phyloP scores from a whole-genome alignment of 1,284 basidiomycete genomes.

The Boletus smithii region DNA sequence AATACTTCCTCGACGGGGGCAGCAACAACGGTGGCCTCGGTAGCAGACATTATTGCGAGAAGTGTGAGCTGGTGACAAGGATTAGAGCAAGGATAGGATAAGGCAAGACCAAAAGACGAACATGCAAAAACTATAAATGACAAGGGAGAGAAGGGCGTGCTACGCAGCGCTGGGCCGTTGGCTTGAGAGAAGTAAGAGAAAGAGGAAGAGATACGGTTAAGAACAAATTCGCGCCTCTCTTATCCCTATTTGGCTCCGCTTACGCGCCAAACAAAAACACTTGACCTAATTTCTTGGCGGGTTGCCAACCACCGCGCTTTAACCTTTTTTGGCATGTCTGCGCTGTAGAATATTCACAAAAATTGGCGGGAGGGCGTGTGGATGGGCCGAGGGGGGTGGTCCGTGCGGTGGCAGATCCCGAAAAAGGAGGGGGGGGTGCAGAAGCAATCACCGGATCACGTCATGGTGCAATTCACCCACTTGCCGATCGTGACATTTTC shows the following conservation, averaged over 20 bases:
- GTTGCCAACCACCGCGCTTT: slow-evolving; percentile 10
- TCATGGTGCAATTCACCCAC: slow-evolving; percentile 28
- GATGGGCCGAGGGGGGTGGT: slow-evolving; percentile 16
- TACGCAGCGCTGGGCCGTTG: slow-evolving; percentile 49
- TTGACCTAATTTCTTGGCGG: slow-evolving; percentile 31
- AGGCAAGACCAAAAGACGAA: slow-evolving; percentile 29
- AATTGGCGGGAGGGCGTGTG: neutral
- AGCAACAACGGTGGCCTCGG: slow-evolving; percentile 52
- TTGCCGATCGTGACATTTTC: slow-evolving; percentile 31
- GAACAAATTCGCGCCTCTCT: slow-evolving; percentile 41
- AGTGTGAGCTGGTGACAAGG: slow-evolving; percentile 43
- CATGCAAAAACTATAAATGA: slow-evolving; percentile 46
- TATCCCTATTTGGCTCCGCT: slow-evolving; percentile 51
- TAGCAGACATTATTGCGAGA: slow-evolving; percentile 76
- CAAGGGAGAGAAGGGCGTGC: slow-evolving; percentile 50
- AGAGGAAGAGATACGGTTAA: slow-evolving; percentile 47
- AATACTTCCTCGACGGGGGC: slow-evolving; percentile 52
- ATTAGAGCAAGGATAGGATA: slow-evolving; percentile 15
- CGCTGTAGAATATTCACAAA: too few species aligned
- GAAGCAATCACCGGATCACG: slow-evolving; percentile 33
- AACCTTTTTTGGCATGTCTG: slow-evolving; percentile 4
- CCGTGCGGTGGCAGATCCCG: slow-evolving; percentile 33
- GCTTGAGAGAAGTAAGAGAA: slow-evolving; percentile 41
- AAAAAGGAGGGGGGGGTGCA: slow-evolving; percentile 7
- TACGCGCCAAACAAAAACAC: slow-evolving; percentile 40